Conservation (phyloP, 2,329 filamentous ascomycete species). For the Calonectria montana region DNA sequence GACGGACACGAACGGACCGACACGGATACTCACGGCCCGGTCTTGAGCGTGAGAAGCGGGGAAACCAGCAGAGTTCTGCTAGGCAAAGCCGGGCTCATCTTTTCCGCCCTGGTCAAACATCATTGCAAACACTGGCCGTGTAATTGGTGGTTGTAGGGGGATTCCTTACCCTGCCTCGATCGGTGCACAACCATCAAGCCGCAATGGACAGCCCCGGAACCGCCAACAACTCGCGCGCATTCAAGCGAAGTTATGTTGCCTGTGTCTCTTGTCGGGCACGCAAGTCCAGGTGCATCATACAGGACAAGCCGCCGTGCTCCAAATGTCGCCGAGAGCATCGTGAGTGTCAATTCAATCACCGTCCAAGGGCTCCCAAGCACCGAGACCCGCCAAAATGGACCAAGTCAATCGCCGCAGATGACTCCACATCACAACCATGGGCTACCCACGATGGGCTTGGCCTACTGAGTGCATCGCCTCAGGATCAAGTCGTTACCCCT, state of each 20-base stretch:
- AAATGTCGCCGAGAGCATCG: slow-evolving; percentile 31
- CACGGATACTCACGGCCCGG: background rate
- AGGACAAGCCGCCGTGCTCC: slow-evolving; percentile 31
- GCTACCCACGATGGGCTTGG: background rate
- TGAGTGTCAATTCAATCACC: slow-evolving; percentile 28
- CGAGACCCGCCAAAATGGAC: slow-evolving; percentile 1
- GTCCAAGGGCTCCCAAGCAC: slow-evolving; percentile 24
- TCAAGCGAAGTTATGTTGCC: slow-evolving; percentile 35
- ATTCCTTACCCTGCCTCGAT: background rate
- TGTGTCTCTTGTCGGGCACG: slow-evolving; percentile 30
- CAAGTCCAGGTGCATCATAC: slow-evolving; percentile 30
- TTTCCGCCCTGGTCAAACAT: background rate
- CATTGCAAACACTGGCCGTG: background rate
- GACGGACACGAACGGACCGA: background rate
- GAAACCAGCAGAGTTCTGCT: background rate
- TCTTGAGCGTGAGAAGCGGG: background rate
- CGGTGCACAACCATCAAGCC: background rate
- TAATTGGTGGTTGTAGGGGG: background rate
- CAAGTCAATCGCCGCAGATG: background rate
- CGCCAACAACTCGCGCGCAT: slow-evolving; percentile 13
- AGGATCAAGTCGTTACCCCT: background rate
- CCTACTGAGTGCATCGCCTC: background rate
- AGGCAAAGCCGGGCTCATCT: background rate
- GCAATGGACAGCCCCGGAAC: slow-evolving; percentile 12
- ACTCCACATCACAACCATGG: background rate